Evolutionary conservation across 192 early-diverging fungal genomes (phyloP), one percentile per base, ranked within the genome.

Genomic region (Entophlyctis luteolus): DNA sequence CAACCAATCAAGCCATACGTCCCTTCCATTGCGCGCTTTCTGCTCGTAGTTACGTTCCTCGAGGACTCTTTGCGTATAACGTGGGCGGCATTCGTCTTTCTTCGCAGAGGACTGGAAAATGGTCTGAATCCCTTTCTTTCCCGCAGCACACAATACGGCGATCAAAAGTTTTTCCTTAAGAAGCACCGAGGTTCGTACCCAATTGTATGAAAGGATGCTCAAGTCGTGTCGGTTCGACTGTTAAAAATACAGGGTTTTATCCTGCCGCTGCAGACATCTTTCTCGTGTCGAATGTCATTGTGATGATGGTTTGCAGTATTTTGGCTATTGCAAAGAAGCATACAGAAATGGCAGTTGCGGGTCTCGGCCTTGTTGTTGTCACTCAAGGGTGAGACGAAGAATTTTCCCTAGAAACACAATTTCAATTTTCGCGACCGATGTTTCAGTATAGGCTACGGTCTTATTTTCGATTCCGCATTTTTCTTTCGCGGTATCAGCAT

Each of bases 11-110:
- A 98, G 83, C 94, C 94, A 34, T 88, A 88, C 71, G 85, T 97
- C 37, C 93, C 96, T 2, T 86, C 79, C 65, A 88, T 96, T 55
- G 92, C 93, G 18, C 88, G 96, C 4, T 91, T 94, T 62, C 81
- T 98, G n/a, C 87, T 98, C 28, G 93, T 98, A 20, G 93, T 90
- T 36, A 98, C 96, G 14, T 98, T 97, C 76, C 76, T 96, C 47
- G 96, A 97, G 75, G 96, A 97, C 73, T 84, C 94, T 2, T 66
- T 95, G 18, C 88, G 95, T 45, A 93, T 97, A 55, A 71, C 84
- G 69, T 84, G 28, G 33, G 29, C 18, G 25, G 23, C 20, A 39
- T 4, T 23, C 22, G 10, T 8, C 20, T 20, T 32, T 35, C 37
- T 48, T 50, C n/a, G n/a, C n/a, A n/a, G n/a, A n/a, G n/a, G n/a